Evolutionary conservation across 2,329 filamentous ascomycete genomes (phyloP).

Genomic region (Fusarium austroafricanum): DNA sequence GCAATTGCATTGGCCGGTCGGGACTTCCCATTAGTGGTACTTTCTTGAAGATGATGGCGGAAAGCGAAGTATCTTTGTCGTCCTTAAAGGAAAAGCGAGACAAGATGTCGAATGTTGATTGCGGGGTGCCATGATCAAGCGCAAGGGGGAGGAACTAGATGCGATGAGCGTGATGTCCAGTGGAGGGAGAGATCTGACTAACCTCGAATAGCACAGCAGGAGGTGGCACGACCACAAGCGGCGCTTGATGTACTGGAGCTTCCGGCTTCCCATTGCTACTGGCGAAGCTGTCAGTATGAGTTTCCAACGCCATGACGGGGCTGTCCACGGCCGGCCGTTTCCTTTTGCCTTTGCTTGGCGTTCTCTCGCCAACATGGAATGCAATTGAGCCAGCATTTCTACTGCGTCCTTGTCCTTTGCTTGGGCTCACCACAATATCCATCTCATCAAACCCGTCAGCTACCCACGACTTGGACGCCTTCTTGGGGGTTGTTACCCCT

Average conservation of each 20-base stretch:
- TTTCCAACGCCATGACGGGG: slow-evolving; percentile 71
- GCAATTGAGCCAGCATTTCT: slow-evolving; percentile 58
- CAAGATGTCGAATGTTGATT: slow-evolving; percentile 75
- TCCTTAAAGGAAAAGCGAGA: slow-evolving; percentile 74
- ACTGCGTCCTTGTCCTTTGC: slow-evolving; percentile 59
- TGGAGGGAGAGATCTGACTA: slow-evolving; percentile 34
- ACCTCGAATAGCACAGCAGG: slow-evolving; percentile 60
- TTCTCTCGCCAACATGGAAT: slow-evolving; percentile 61
- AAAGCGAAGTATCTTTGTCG: slow-evolving; percentile 69
- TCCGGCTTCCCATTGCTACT: slow-evolving; percentile 49
- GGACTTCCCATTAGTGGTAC: slow-evolving; percentile 68
- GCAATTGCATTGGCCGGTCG: slow-evolving; percentile 64
- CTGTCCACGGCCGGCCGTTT: slow-evolving; percentile 75
- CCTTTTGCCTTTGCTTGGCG: slow-evolving; percentile 76
- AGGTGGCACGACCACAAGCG: slow-evolving; percentile 41
- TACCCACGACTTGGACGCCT: slow-evolving; percentile 66
- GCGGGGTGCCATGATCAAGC: slow-evolving; percentile 70
- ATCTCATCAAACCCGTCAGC: slow-evolving; percentile 83
- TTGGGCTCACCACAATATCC: slow-evolving; percentile 66
- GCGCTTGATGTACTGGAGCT: slow-evolving; percentile 29
- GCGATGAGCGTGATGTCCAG: slow-evolving; percentile 38
- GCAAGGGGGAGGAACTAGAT: slow-evolving; percentile 70
- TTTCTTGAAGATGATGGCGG: slow-evolving; percentile 74
- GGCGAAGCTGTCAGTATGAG: slow-evolving; percentile 56
- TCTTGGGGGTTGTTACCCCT: slow-evolving; percentile 68